Percentiles rank a stretch among this genome's conserved stretches.
Evolutionary conservation across 73 alveolate genomes (phyloP).

Genomic region (Durusdinium trenchii): DNA sequence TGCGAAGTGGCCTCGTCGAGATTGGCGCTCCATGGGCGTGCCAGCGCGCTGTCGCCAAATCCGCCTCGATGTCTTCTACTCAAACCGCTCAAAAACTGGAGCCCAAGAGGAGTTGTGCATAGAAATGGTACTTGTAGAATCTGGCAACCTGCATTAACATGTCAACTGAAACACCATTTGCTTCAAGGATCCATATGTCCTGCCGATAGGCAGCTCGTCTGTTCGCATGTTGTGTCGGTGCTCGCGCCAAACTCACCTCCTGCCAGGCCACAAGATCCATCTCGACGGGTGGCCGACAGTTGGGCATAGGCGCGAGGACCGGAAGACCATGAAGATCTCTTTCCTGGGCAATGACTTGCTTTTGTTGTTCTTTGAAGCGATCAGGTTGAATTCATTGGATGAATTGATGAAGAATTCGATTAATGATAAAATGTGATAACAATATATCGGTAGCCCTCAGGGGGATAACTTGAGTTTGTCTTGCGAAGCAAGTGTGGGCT

Average conservation of each 20-base stretch:
- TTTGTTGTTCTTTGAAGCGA: neutral
- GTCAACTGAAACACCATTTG: neutral
- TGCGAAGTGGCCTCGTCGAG: no score
- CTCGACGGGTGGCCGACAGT: conserved; percentile 19
- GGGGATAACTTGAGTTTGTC: no score
- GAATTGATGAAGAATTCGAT: neutral
- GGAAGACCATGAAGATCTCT: neutral
- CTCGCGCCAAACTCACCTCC: neutral
- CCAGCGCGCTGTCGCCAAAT: no score
- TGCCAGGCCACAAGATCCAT: conserved; percentile 11
- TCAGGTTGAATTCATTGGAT: neutral
- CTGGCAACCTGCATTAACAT: neutral
- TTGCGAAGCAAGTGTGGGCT: no score
- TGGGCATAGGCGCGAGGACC: neutral
- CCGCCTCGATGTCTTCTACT: no score
- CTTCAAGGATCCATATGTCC: neutral
- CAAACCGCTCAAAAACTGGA: no score
- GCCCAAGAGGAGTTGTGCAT: no score
- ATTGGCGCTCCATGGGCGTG: no score
- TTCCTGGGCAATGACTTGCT: neutral
- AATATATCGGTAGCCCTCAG: neutral
- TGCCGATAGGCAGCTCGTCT: neutral
- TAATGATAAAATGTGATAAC: neutral
- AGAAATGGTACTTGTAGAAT: neutral
- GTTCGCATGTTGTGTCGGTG: neutral